These are phyloP conservation scores for Cytospora schulzeri DNA, from an alignment of 2,329 filamentous ascomycete species.

Conservation along the genomic window DNA sequence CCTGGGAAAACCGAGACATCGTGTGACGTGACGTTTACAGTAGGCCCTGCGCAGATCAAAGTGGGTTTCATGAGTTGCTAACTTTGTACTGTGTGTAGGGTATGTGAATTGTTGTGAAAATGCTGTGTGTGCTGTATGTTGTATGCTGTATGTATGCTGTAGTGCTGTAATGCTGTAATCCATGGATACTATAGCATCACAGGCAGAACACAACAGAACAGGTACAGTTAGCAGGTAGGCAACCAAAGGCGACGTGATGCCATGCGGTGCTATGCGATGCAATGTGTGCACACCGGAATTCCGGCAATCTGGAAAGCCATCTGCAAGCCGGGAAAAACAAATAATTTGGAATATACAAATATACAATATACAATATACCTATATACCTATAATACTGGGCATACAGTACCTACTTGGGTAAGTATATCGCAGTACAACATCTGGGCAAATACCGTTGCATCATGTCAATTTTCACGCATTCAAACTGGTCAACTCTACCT, in stretches of 20 bases:
- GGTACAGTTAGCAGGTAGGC: neutral
- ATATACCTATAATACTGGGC: neutral
- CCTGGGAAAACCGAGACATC: neutral
- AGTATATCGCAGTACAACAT: neutral
- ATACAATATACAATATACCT: too few relatives aligned
- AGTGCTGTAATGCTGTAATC: too few relatives aligned
- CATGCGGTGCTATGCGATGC: too few relatives aligned
- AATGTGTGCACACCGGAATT: neutral
- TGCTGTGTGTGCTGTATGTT: too few relatives aligned
- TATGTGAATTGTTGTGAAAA: too few relatives aligned
- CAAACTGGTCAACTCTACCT: neutral
- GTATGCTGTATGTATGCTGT: too few relatives aligned
- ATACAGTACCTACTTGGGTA: too few relatives aligned
- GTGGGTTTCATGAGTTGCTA: neutral
- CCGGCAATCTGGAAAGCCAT: neutral
- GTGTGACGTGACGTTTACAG: neutral
- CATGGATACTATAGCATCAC: too few relatives aligned
- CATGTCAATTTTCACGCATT: too few relatives aligned
- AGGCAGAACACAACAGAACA: too few relatives aligned
- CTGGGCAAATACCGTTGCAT: neutral
- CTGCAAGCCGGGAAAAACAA: neutral
- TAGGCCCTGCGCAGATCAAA: neutral
- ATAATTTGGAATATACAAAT: too few relatives aligned
- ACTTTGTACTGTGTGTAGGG: neutral
- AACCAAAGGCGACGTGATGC: neutral